Evolutionary conservation across 2,329 filamentous ascomycete species (phyloP).

Genomic region (Fusarium newnesense): DNA sequence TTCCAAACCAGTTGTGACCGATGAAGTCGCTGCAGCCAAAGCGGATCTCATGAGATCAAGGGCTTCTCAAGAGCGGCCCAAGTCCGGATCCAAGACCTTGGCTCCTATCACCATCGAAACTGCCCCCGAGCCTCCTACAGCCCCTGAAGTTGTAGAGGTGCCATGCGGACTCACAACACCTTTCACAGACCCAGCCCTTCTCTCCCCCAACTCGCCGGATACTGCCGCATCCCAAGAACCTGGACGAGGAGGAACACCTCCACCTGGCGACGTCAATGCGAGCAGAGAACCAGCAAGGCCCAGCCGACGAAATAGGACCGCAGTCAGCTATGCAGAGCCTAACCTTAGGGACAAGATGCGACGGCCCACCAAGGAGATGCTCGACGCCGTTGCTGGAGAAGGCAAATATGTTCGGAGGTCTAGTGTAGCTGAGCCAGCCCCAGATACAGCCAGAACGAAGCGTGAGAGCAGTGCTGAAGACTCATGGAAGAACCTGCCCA

Average conservation of each 20-base stretch:
- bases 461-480: constrained; percentile 47
- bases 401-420: constrained; percentile 61
- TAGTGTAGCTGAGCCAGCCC: constrained; percentile 49
- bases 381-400: constrained; percentile 78
- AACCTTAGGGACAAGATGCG: constrained; percentile 87
- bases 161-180: constrained; percentile 39
- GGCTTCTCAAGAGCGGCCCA: constrained; percentile 39
- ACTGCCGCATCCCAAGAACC: constrained; percentile 50
- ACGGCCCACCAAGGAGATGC: constrained; percentile 78
- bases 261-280: constrained; percentile 66
- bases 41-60: constrained; percentile 47
- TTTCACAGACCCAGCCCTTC: constrained; percentile 53
- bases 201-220: constrained; percentile 62
- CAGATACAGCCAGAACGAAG: constrained; percentile 47
- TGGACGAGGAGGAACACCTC: constrained; percentile 64
- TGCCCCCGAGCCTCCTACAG: constrained; percentile 16
- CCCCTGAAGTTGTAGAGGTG: constrained; percentile 26
- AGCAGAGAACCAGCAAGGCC: constrained; percentile 69
- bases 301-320: constrained; percentile 72
- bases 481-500: constrained; percentile 47
- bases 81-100: constrained; percentile 44
- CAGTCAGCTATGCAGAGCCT: constrained; percentile 84
- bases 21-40: constrained; percentile 55
- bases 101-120: constrained; percentile 37
- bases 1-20: constrained; percentile 46